Evolutionary conservation across 1,139 yeast species (phyloP), one percentile per base, ranked within the genome.

Genomic region (Kluyveromyces marxianus): DNA sequence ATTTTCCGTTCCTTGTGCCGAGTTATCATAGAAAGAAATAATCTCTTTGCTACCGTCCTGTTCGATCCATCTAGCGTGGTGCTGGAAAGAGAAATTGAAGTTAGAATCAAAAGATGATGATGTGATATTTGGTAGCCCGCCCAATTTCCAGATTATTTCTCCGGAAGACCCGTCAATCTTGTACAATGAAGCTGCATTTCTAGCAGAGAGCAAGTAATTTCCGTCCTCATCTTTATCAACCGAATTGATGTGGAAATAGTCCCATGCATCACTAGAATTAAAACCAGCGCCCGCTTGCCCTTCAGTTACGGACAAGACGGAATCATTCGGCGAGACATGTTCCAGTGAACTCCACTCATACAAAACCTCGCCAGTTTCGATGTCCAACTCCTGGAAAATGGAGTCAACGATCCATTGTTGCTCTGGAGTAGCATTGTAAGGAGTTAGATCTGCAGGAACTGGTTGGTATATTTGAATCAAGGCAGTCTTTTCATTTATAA

Each of bases 181-280:
- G 35, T 33, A 33, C 7, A 33, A 14, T 33, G 35, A 33, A 6
- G 35, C 35, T 7, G 35, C 35, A 33, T 33, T 33, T 14, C 35
- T 33, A 14, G 35, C 35, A 33, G 35, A 33, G 24, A 33, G 35
- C 21, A 33, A 14, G 21, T 33, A 33, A 14, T 33, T 33, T 8
- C 35, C 35, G 6, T 33, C 24, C 24, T 33, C 35, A 51, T 69
- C 71, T 48, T 69, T 69, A 46, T 69, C 72, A 33, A 69, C 69
- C 1, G 73, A 69, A 46, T 69, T 69, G 49, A 69, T 67, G 49
- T 69, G 74, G 60, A 69, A 67, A 50, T 66, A 69, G 49, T 69
- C 74, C 70, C 71, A 69, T 4, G 73, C 72, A 49, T 62, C 66
- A 44, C 65, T 57, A 5, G 71, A 64, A 39, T 63, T 60, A 46